Percentiles rank a stretch among this genome's conserved stretches.
These are phyloP conservation scores for Aspergillus udagawae DNA, from an alignment of 2,329 filamentous ascomycete species.

Conservation along the genomic window DNA sequence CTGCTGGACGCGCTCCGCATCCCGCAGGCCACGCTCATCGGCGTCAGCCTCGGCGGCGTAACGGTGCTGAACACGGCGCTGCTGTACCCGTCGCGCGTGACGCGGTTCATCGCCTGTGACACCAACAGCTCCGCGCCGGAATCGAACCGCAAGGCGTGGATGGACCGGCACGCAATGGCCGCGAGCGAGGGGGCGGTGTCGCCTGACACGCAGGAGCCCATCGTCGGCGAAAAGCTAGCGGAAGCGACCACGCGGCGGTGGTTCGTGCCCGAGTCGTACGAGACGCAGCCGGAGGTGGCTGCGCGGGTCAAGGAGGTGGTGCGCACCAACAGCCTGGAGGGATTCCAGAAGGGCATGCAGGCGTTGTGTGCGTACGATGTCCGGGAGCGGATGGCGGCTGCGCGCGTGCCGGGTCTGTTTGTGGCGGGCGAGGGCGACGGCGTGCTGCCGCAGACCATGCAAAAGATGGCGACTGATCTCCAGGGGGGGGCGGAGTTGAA, in stretches of 20 bases:
- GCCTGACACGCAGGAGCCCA: conserved; percentile 42
- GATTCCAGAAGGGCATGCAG: conserved; percentile 78
- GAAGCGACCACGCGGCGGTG: conserved; percentile 69
- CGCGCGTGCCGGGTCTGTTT: conserved; percentile 52
- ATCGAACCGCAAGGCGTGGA: conserved; percentile 75
- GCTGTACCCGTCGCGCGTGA: conserved; percentile 56
- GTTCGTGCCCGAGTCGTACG: conserved; percentile 64
- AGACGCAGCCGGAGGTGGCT: conserved; percentile 47
- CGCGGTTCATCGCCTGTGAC: conserved; percentile 68
- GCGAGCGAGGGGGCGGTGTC: conserved; percentile 45
- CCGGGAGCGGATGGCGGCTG: conserved; percentile 38
- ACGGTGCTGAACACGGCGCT: conserved; percentile 72
- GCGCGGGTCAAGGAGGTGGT: conserved; percentile 66
- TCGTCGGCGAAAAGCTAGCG: conserved; percentile 63
- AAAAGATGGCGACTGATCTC: conserved; percentile 61
- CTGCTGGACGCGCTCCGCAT: conserved; percentile 69
- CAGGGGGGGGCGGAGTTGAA: conserved; percentile 58
- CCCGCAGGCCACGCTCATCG: conserved; percentile 63
- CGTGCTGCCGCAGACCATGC: conserved; percentile 74
- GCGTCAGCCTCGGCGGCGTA: conserved; percentile 77
- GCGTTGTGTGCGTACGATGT: conserved; percentile 51
- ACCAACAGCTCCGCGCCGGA: conserved; percentile 70
- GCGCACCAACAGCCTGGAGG: conserved; percentile 62
- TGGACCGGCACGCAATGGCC: conserved; percentile 67
- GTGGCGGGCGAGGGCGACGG: conserved; percentile 72